Conservation (phyloP, 768 basidiomycete species). For the Agaricus blazei region DNA sequence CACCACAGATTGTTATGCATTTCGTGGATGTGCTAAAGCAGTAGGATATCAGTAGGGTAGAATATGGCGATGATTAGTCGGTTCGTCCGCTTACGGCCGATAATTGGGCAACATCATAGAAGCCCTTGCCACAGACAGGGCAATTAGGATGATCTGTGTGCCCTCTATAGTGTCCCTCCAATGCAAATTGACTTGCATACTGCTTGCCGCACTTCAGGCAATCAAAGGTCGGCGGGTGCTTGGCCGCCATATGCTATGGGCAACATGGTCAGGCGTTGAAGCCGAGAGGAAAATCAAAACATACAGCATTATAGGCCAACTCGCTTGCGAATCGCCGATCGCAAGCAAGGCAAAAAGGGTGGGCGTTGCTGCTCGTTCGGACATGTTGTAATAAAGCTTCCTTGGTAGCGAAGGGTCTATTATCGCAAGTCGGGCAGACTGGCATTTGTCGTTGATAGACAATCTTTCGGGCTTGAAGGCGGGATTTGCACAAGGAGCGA, state of each 20-base stretch:
- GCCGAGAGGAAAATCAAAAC: constrained; percentile 11
- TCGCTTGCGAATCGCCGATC: constrained; percentile 31
- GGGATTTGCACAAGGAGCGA: background rate
- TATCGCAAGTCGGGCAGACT: constrained; percentile 32
- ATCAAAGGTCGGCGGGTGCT: constrained; percentile 39
- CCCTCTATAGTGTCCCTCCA: constrained; percentile 44
- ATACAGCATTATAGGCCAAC: constrained; percentile 31
- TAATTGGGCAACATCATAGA: constrained; percentile 26
- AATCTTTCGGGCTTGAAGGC: background rate
- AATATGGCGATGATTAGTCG: background rate
- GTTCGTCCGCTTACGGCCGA: constrained; percentile 25
- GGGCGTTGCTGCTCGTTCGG: constrained; percentile 27
- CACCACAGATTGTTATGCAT: constrained; percentile 33
- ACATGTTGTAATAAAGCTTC: constrained; percentile 36
- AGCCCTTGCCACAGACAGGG: constrained; percentile 37
- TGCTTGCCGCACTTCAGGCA: constrained; percentile 27
- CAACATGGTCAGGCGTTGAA: background rate
- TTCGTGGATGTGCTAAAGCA: constrained; percentile 31
- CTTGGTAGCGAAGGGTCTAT: constrained; percentile 25
- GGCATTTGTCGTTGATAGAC: constrained; percentile 22
- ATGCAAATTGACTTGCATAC: constrained; percentile 28
- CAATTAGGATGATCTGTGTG: constrained; percentile 43
- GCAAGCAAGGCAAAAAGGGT: constrained; percentile 29
- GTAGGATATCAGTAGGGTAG: background rate
- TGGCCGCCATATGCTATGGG: constrained; percentile 33